phyloP scores from a whole-genome alignment of 805 yeast genomes.

The Candida quercuum region DNA sequence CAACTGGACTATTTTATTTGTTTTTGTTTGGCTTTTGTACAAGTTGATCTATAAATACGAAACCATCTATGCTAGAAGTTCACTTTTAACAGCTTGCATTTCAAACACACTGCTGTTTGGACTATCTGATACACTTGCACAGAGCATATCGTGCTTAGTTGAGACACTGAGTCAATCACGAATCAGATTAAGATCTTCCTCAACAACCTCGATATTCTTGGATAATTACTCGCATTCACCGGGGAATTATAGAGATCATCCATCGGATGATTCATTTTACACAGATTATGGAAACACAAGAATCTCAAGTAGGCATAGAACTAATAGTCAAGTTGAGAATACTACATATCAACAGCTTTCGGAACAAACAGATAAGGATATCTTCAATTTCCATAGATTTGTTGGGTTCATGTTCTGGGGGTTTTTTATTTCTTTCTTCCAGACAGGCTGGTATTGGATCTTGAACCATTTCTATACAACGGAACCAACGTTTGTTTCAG shows the following conservation, averaged over 20 bases:
- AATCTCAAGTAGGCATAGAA: constrained; percentile 18
- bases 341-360: constrained; percentile 27
- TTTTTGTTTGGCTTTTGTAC: constrained; percentile 44
- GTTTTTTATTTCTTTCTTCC: constrained; percentile 71
- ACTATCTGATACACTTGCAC: constrained; percentile 89
- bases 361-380: constrained; percentile 21
- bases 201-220: constrained; percentile 12
- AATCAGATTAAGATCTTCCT: constrained; percentile 1
- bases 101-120: constrained; percentile 82
- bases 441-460: constrained; percentile 84
- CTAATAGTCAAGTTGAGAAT: constrained; percentile 22
- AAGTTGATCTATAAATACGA: constrained; percentile 55
- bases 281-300: constrained; percentile 28
- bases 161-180: constrained; percentile 9
- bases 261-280: constrained; percentile 19
- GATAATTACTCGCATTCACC: constrained; percentile 7
- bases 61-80: constrained; percentile 53
- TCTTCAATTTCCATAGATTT: constrained; percentile 64
- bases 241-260: constrained; percentile 5
- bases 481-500: constrained; percentile 81
- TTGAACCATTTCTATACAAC: constrained; percentile 72
- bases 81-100: constrained; percentile 71
- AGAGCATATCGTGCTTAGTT: constrained; percentile 31
- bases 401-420: constrained; percentile 88
- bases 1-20: constrained; percentile 46